Base-by-base conservation (phyloP, 495 filamentous ascomycete species). In the Tuber microsphaerosporum region DNA sequence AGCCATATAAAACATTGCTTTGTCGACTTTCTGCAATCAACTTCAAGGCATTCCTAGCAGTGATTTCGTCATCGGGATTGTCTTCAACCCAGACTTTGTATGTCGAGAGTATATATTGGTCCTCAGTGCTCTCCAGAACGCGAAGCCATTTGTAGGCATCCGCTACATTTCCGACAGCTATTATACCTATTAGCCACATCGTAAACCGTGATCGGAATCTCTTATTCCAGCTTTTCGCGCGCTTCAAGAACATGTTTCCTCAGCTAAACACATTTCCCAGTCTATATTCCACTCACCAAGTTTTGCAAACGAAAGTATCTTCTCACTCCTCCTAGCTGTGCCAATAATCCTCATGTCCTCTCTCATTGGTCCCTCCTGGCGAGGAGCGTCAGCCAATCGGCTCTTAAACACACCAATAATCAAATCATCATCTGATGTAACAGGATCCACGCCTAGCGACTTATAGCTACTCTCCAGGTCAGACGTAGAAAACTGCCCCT, bases 31-130 rank as follows among this genome's bases (percentile, higher is more conserved):
- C 78, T 8, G 81, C 81, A 41, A 83, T 83, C 22, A 77, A 46
- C 69, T 74, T 78, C 51, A 83, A 70, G 6, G 81, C 81, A 61
- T 82, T 81, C 70, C 73, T 82, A 12, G 78, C 81, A 42, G 73
- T 74, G 70, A 41, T 71, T 72, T 83, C 81, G 69, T 83, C 81
- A 61, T 42, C 71, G n/a, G 81, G 80, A 26, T 77, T 74, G 48
- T 83, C 81, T n/a, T 39, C 74, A 37, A 82, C 44, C 44, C 79
- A 75, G 68, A 83, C 75, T 75, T 82, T 74, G 61, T 83, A 83
- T 31, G 74, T 45, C 10, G 81, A 73, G 42, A 83, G 70, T 22
- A 83, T 76, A 46, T 82, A 76, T 39, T 78, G 71, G 19, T 83
- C 81, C 41, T 74, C 74, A 17, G 72, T 82, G 22, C 51, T 48